Evolutionary conservation across 495 filamentous ascomycete species (phyloP).

Genomic region (Talaromyces trachyspermus): DNA sequence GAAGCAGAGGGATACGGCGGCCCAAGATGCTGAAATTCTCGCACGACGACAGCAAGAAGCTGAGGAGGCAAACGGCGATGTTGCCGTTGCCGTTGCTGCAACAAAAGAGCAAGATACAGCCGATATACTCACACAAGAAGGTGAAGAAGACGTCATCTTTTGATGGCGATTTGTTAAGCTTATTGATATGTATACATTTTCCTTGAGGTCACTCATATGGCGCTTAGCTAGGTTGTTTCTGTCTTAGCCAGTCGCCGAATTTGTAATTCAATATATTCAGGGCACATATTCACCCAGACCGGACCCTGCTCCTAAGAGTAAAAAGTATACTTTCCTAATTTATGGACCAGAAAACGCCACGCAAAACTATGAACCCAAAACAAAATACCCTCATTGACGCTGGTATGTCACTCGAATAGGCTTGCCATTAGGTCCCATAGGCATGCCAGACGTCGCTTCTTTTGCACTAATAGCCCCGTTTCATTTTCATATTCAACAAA

Average conservation of each 20-base stretch:
- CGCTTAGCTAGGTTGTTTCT: background rate
- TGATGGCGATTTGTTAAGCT: slow-evolving; percentile 30
- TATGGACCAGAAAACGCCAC: slow-evolving; percentile 3
- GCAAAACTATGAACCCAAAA: slow-evolving; percentile 3
- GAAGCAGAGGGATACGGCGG: slow-evolving; percentile 78
- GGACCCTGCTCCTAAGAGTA: background rate
- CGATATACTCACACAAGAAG: slow-evolving; percentile 77
- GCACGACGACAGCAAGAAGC: slow-evolving; percentile 46
- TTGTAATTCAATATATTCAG: slow-evolving; percentile 3
- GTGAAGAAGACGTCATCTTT: slow-evolving; percentile 95
- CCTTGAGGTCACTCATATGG: background rate
- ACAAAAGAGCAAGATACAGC: slow-evolving; percentile 39
- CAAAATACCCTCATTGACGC: slow-evolving; percentile 52
- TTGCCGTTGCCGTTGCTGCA: slow-evolving; percentile 12
- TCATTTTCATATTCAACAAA: slow-evolving; percentile 96
- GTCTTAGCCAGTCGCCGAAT: background rate
- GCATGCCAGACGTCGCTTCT: slow-evolving; percentile 88
- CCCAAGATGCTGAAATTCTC: slow-evolving; percentile 65
- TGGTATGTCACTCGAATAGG: slow-evolving; percentile 84
- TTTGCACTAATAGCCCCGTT: slow-evolving; percentile 85
- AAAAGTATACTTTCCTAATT: background rate
- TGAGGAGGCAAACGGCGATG: slow-evolving; percentile 20
- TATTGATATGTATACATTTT: background rate
- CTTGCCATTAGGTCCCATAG: slow-evolving; percentile 63
- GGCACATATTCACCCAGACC: background rate